A percentile compares a stretch with the other conserved stretches of the same genome.
Evolutionary conservation across 805 yeast genomes (phyloP).

Genomic region (Spathaspora girioi): DNA sequence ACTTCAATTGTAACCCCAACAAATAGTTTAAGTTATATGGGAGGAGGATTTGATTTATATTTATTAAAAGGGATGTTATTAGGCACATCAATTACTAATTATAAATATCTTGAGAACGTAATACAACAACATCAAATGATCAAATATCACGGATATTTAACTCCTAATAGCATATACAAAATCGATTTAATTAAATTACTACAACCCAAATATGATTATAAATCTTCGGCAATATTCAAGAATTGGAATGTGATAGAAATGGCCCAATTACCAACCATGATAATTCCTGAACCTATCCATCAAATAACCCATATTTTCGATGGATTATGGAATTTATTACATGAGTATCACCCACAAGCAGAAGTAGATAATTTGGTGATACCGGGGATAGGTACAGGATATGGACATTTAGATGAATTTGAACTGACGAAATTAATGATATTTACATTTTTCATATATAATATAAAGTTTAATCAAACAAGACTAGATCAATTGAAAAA

Average conservation of each 20-base stretch:
- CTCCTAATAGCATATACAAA: constrained; percentile 12
- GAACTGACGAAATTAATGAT: constrained; percentile 16
- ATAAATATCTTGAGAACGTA: constrained; percentile 10
- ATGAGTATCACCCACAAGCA: constrained; percentile 1
- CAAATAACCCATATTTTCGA: constrained; percentile 12
- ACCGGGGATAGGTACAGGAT: constrained; percentile 28
- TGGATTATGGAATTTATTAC: constrained; percentile 18
- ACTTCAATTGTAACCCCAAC: constrained; percentile 20
- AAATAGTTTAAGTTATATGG: constrained; percentile 24
- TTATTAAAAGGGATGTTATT: constrained; percentile 12
- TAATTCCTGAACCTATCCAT: constrained; percentile 16
- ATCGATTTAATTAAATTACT: constrained; percentile 10
- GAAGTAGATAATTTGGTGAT: constrained; percentile 12
- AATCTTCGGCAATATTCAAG: constrained; percentile 5
- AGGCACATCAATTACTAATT: constrained; percentile 6
- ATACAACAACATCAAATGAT: constrained; percentile 15
- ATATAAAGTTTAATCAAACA: constrained; percentile 2
- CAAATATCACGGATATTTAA: constrained; percentile 15
- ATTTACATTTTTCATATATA: constrained; percentile 16
- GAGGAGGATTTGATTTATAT: constrained; percentile 25
- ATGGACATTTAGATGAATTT: constrained; percentile 16
- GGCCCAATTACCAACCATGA: constrained; percentile 20
- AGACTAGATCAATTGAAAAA: constrained; percentile 11
- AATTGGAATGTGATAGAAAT: constrained; percentile 10
- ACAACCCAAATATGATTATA: constrained; percentile 2